Percentiles rank a stretch among this genome's conserved stretches.
Conservation (phyloP, 2,329 filamentous ascomycete genomes). For the Elsinoe necatrix region DNA sequence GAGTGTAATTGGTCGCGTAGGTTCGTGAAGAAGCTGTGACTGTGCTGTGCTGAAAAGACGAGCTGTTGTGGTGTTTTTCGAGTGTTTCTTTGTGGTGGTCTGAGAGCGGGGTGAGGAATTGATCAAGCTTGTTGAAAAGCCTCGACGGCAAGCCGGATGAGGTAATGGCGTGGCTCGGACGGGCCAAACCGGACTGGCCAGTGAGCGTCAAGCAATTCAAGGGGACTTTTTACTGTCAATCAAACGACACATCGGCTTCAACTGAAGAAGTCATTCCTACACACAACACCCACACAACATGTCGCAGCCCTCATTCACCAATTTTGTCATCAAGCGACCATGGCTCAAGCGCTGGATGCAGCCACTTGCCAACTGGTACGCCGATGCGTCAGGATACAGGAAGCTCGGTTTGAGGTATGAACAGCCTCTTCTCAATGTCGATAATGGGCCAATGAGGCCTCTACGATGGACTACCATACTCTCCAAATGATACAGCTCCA, state of each 20-base stretch:
- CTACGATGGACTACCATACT: not conserved
- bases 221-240: conserved; percentile 12
- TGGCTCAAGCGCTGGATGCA: conserved; percentile 73
- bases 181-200: not conserved
- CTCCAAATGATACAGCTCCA: not conserved
- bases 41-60: not conserved
- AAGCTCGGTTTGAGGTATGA: conserved; percentile 80
- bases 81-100: conserved; percentile 7
- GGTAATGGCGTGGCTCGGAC: not conserved
- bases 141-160: conserved; percentile 11
- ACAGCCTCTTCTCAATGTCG: conserved; percentile 9
- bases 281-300: conserved; percentile 38
- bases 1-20: not conserved
- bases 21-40: not conserved
- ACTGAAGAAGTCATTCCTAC: conserved; percentile 26
- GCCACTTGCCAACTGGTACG: conserved; percentile 83
- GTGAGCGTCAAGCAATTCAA: conserved; percentile 6
- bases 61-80: not conserved
- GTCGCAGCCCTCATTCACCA: conserved; percentile 64
- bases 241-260: conserved; percentile 17
- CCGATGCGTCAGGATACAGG: conserved; percentile 82
- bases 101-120: conserved; percentile 10
- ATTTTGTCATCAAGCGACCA: conserved; percentile 71
- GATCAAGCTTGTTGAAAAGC: conserved; percentile 10
- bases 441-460: not conserved